phyloP scores from a whole-genome alignment of 2,329 filamentous ascomycete genomes.

The Aschersonia sp. region DNA sequence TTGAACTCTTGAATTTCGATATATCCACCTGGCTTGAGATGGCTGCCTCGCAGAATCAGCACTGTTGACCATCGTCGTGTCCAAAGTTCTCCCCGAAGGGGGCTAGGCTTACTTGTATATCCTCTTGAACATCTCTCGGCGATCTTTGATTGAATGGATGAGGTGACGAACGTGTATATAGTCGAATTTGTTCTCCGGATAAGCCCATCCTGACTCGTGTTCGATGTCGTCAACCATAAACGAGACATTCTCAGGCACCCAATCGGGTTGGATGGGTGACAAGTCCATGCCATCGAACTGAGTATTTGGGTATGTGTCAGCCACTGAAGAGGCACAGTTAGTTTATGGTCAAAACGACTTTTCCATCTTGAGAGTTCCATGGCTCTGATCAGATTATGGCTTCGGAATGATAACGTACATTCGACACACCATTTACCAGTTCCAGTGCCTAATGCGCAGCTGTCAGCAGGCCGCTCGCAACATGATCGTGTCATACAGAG shows the following conservation, averaged over 20 bases:
- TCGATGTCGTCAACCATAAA: slow-evolving; percentile 39
- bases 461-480: background rate
- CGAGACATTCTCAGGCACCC: slow-evolving; percentile 34
- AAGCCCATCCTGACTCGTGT: slow-evolving; percentile 32
- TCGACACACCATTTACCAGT: slow-evolving; percentile 37
- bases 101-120: slow-evolving; percentile 23
- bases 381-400: background rate
- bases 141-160: slow-evolving; percentile 28
- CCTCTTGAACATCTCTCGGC: slow-evolving; percentile 23
- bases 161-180: slow-evolving; percentile 34
- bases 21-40: slow-evolving; percentile 36
- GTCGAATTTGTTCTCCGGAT: slow-evolving; percentile 29
- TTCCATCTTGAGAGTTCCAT: background rate
- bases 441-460: slow-evolving; percentile 25
- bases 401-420: slow-evolving; percentile 20
- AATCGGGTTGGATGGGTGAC: slow-evolving; percentile 36
- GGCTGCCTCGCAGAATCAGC: slow-evolving; percentile 14
- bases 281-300: slow-evolving; percentile 33
- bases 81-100: background rate
- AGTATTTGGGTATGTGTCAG: slow-evolving; percentile 28
- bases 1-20: slow-evolving; percentile 34
- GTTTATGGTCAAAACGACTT: background rate
- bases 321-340: slow-evolving; percentile 20
- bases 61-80: background rate
- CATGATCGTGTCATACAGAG: background rate